Conservation (phyloP, 2,329 filamentous ascomycete genomes). For the Periconia sp. region DNA sequence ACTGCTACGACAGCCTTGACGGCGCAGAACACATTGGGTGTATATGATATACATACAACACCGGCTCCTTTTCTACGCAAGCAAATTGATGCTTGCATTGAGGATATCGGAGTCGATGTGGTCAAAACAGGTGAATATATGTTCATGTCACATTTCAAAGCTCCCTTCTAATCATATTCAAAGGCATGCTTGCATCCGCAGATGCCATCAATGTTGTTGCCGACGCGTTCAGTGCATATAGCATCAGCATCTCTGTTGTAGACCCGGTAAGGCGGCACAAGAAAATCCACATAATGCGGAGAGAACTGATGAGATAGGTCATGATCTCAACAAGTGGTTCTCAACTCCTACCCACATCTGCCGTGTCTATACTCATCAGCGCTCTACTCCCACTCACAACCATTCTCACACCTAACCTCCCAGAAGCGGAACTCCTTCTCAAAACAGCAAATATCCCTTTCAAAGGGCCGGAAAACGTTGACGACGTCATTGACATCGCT, state of each 20-base stretch:
- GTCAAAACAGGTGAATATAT: constrained; percentile 78
- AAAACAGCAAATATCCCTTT: constrained; percentile 55
- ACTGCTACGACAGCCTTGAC: constrained; percentile 94
- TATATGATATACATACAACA: constrained; percentile 79
- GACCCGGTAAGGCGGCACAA: constrained; percentile 68
- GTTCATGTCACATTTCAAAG: neutral
- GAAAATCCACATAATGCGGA: neutral
- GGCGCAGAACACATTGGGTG: constrained; percentile 90
- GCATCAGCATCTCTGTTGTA: constrained; percentile 67
- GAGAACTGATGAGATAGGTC: constrained; percentile 58
- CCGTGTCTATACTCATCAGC: constrained; percentile 65
- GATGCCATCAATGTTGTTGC: constrained; percentile 74
- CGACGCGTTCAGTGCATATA: constrained; percentile 64
- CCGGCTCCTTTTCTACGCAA: constrained; percentile 80
- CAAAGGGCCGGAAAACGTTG: constrained; percentile 61
- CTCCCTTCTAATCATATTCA: constrained; percentile 9
- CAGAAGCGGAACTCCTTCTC: constrained; percentile 73
- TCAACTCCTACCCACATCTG: constrained; percentile 68
- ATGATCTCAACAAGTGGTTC: constrained; percentile 89
- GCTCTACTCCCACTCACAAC: constrained; percentile 70
- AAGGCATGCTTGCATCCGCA: constrained; percentile 82
- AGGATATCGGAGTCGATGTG: constrained; percentile 86
- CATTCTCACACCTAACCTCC: constrained; percentile 77
- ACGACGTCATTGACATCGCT: constrained; percentile 73
- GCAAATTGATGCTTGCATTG: constrained; percentile 84